Evolutionary conservation across 768 basidiomycete species (phyloP), one percentile per base, ranked within the genome.

Genomic region (Termitomyces sp.): DNA sequence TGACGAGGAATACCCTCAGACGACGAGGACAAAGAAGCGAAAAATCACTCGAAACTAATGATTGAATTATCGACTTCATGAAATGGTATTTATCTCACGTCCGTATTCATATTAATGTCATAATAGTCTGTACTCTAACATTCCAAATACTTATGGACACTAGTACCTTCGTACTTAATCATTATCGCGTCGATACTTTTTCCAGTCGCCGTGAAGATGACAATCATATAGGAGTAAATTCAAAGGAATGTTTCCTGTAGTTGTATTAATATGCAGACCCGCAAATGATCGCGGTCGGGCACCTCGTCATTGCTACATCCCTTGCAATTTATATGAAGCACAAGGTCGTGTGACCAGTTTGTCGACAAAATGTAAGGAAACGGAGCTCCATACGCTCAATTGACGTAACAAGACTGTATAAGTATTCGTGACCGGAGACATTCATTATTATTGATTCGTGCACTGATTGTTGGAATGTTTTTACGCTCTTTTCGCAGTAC

Each of bases 1-100:
- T 53, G 82, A 83, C 59, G 80, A 79, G 35, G 81, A 85, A 58
- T 79, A 79, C 61, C 70, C 62, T 28, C 63, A 70, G 40, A 71
- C 66, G 59, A 63, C 67, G 5, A 56, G 57, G 64, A 53, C 69
- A 66, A 79, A 77, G 64, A 69, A 68, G 62, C 70, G 73, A 53
- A 73, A 68, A 63, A 58, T 61, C 33, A 54, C 56, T 12, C 53
- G 56, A 43, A 45, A 48, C 30, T 57, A 30, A 40, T 64, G 47
- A 62, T 44, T 44, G 18, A 4, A 44, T 28, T 9, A 20, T 14
- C 22, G 20, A 20, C 12, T 54, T 32, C n/a, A 54, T 43, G 20
- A 24, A 22, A 22, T 13, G 9, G 38, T 28, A 18, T 54, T 14
- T 53, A 38, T 40, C 52, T 14, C 33, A 40, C 26, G 12, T 18